Conservation (phyloP, 2,329 filamentous ascomycete genomes). For the Graphilbum sp. region DNA sequence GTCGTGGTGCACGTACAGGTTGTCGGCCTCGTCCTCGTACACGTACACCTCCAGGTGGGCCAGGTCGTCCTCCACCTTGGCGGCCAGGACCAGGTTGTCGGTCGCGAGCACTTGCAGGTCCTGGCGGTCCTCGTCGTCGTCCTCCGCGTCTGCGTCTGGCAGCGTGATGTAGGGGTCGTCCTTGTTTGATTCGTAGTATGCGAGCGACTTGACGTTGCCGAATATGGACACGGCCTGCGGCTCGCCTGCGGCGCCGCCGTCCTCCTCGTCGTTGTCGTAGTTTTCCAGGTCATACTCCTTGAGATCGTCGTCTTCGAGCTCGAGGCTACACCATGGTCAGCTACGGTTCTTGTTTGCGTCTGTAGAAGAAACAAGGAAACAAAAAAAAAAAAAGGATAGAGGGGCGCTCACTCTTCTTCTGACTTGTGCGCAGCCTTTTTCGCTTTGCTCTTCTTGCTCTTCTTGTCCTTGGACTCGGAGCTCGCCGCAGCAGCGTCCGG, state of each 20-base stretch:
- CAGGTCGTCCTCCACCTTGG: slow-evolving; percentile 92
- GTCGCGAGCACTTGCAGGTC: slow-evolving; percentile 85
- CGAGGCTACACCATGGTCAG: slow-evolving; percentile 19
- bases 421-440: slow-evolving; percentile 18
- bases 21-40: slow-evolving; percentile 88
- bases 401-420: too few relatives aligned
- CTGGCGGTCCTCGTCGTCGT: slow-evolving; percentile 77
- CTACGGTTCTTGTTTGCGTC: too few relatives aligned
- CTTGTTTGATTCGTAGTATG: slow-evolving; percentile 86
- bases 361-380: too few relatives aligned
- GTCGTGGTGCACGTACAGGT: slow-evolving; percentile 97
- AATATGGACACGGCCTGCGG: slow-evolving; percentile 73
- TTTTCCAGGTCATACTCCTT: slow-evolving; percentile 94
- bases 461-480: slow-evolving; percentile 13
- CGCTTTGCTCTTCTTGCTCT: slow-evolving; percentile 18
- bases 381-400: too few relatives aligned
- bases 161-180: slow-evolving; percentile 96
- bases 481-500: too few relatives aligned
- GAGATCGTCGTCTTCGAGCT: slow-evolving; percentile 64
- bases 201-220: slow-evolving; percentile 81
- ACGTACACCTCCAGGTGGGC: slow-evolving; percentile 95
- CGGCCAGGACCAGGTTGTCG: slow-evolving; percentile 83
- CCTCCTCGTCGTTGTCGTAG: slow-evolving; percentile 66
- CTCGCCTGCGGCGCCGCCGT: slow-evolving; percentile 29
- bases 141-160: slow-evolving; percentile 44